phyloP scores from a whole-genome alignment of 345 rosid species.

The Cardiospermum halicacabum region DNA sequence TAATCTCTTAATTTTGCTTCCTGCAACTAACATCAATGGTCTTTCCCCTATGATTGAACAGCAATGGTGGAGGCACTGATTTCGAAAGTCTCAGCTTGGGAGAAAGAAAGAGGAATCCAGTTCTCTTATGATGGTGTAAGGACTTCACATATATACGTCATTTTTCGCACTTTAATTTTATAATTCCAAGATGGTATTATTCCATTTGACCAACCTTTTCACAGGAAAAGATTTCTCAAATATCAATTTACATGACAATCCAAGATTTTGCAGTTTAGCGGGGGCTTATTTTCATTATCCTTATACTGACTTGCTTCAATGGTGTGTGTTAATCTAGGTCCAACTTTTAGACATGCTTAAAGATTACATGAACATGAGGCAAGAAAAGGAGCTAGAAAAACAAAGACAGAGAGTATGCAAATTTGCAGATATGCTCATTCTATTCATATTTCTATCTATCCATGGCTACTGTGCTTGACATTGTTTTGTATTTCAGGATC shows the following conservation, averaged over 20 bases:
- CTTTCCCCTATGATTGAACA: slow-evolving; percentile 23
- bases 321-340: slow-evolving; percentile 28
- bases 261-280: background rate
- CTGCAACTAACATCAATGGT: background rate
- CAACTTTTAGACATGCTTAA: slow-evolving; percentile 59
- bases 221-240: background rate
- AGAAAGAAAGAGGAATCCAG: slow-evolving; percentile 51
- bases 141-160: background rate
- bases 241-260: background rate
- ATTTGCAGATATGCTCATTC: slow-evolving; percentile 1
- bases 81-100: slow-evolving; percentile 56
- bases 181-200: background rate
- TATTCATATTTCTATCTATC: background rate
- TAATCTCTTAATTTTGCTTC: background rate
- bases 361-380: slow-evolving; percentile 41
- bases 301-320: slow-evolving; percentile 2
- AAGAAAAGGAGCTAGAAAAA: slow-evolving; percentile 57
- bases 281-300: background rate
- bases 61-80: slow-evolving; percentile 55
- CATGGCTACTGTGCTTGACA: background rate
- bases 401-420: slow-evolving; percentile 57
- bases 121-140: slow-evolving; percentile 84
- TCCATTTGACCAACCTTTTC: background rate
- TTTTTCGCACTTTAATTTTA: background rate
- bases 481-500: slow-evolving; percentile 38